phyloP scores from a whole-genome alignment of 257 asterid genomes.

The Osmanthus fragrans region DNA sequence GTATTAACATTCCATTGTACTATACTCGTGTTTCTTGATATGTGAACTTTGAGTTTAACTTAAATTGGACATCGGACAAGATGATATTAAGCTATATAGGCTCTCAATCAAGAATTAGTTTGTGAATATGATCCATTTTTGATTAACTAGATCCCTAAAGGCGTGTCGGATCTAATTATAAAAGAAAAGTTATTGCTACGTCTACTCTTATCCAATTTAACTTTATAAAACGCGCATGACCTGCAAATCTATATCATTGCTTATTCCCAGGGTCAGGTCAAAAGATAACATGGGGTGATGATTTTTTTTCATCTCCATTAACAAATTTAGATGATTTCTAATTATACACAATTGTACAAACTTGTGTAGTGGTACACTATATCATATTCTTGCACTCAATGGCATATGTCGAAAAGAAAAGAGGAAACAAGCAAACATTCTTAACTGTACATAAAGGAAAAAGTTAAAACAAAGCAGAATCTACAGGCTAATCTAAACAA shows the following conservation, averaged over 20 bases:
- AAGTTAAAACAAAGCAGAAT: slow-evolving; percentile 21
- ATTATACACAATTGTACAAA: slow-evolving; percentile 29
- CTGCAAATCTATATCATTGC: not conserved
- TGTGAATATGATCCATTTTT: too few species aligned
- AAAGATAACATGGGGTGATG: slow-evolving; percentile 14
- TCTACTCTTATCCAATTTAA: too few species aligned
- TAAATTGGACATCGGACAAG: too few species aligned
- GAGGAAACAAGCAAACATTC: not conserved
- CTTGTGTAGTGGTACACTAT: slow-evolving; percentile 24
- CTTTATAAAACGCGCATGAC: not conserved
- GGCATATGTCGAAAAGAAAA: slow-evolving; percentile 18
- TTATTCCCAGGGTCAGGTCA: not conserved
- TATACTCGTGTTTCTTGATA: too few species aligned
- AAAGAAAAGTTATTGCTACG: not conserved
- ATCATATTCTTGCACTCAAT: slow-evolving; percentile 25
- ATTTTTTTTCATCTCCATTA: slow-evolving; percentile 20
- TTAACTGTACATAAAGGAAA: slow-evolving; percentile 11
- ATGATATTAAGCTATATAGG: too few species aligned
- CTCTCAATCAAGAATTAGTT: too few species aligned
- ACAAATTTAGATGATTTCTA: slow-evolving; percentile 19
- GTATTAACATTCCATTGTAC: too few species aligned
- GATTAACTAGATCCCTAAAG: too few species aligned
- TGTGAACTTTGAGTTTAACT: too few species aligned
- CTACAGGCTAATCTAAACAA: slow-evolving; percentile 1
- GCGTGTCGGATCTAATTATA: too few species aligned